Base-by-base conservation (phyloP, 78 protist species). In the Parvularia atlantis region DNA sequence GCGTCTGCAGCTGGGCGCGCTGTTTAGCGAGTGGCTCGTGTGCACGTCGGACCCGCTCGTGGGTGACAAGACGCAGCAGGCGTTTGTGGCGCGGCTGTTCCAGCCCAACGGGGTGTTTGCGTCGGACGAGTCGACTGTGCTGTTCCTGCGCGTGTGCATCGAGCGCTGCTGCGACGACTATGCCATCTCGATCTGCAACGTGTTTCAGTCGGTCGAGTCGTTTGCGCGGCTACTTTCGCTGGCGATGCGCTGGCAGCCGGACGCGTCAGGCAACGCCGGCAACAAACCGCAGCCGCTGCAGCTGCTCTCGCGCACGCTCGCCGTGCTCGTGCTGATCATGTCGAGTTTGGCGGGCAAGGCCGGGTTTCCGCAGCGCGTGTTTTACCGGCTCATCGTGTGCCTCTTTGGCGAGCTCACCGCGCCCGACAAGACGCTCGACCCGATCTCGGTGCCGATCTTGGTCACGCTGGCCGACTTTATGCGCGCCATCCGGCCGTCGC, bases 351-450 rank as follows among this genome's bases (percentile, higher is more conserved):
- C n/a, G n/a, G n/a, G n/a, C n/a, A n/a, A n/a, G n/a, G n/a, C n/a
- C n/a, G n/a, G n/a, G n/a, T n/a, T n/a, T n/a, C n/a, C n/a, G 69
- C 99, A 96, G 80, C 63, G 87, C 35, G 90, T 93, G 26, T 91
- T 85, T 64, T 35, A 73, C 28, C 79, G 97, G 6, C 64, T 96
- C 44, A 54, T 94, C 39, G 41, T 43, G 46, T 61, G 61, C 60
- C 83, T 89, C 62, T 59, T 93, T 13, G 36, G 28, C 24, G 96
- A 89, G 30, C 58, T 91, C 5, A 53, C 2, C 36, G 37, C 76
- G 54, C 78, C 84, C 65, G 90, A 86, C 28, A 73, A 75, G 33
- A 11, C 76, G 11, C 65, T 70, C n/a, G 94, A 91, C 36, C 41
- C 64, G 19, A 33, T 69, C 37, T n/a, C n/a, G n/a, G n/a, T n/a